Percentiles rank a stretch among this genome's conserved stretches.
These are phyloP conservation scores for Diplodia scrobiculata DNA, from an alignment of 2,329 filamentous ascomycete species.

Conservation along the genomic window DNA sequence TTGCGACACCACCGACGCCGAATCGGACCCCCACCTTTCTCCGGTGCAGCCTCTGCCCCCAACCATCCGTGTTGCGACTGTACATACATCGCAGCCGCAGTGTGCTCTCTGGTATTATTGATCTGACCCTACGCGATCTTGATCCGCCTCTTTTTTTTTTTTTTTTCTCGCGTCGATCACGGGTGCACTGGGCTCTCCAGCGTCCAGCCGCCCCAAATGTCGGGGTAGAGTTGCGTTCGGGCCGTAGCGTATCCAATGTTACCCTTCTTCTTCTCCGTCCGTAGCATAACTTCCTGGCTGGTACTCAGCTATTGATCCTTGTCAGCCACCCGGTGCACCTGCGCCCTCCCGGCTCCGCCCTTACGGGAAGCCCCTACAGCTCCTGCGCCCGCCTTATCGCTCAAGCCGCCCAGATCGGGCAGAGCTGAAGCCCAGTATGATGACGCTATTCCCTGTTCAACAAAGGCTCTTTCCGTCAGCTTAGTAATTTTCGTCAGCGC, in stretches of 20 bases:
- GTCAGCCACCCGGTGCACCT: not conserved
- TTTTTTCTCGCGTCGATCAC: not conserved
- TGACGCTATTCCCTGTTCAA: not conserved
- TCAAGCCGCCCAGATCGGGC: not conserved
- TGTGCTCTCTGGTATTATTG: not conserved
- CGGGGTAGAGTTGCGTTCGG: not conserved
- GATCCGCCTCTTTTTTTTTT: not conserved
- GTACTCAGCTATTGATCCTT: not conserved
- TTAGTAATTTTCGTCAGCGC: not conserved
- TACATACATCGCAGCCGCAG: not conserved
- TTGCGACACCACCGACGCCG: too few relatives aligned
- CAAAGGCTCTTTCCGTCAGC: not conserved
- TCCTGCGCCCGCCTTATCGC: not conserved
- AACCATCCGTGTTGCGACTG: too few relatives aligned
- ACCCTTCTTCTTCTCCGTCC: not conserved
- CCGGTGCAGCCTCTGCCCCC: not conserved
- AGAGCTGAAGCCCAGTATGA: not conserved
- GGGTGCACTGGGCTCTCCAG: not conserved
- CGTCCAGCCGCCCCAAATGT: not conserved
- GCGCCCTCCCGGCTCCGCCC: slow-evolving; percentile 2
- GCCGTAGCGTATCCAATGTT: not conserved
- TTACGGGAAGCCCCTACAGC: not conserved
- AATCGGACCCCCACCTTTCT: not conserved
- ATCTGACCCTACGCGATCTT: not conserved
- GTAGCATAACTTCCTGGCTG: not conserved